A percentile compares a stretch with the other conserved stretches of the same genome.
Evolutionary conservation across 164 flowering plant genomes (phyloP).

Genomic region (Vitis cinerea): DNA sequence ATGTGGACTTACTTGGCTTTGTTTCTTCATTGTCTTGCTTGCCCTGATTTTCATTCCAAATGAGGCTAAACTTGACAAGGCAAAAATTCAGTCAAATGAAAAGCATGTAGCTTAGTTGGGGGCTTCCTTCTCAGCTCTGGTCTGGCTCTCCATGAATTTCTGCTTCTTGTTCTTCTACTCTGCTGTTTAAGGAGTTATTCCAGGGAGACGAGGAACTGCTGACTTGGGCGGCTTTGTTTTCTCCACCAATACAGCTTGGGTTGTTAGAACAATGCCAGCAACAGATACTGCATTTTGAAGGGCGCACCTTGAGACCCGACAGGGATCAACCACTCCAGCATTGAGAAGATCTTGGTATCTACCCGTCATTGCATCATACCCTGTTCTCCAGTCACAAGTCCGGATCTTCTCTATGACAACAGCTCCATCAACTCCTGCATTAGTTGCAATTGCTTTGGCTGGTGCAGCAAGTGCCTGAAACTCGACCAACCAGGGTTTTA

Average conservation of each 20-base stretch:
- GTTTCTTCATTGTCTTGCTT: too few species aligned
- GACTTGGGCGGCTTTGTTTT: slow-evolving; percentile 67
- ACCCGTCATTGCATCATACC: slow-evolving; percentile 84
- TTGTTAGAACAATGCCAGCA: slow-evolving; percentile 75
- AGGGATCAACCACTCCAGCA: slow-evolving; percentile 87
- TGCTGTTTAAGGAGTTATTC: slow-evolving; percentile 48
- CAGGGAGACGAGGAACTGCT: slow-evolving; percentile 67
- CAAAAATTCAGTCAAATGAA: too few species aligned
- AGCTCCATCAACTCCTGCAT: slow-evolving; percentile 91
- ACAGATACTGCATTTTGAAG: slow-evolving; percentile 86
- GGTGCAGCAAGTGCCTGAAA: slow-evolving; percentile 89
- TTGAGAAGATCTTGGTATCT: slow-evolving; percentile 67
- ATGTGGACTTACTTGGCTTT: too few species aligned
- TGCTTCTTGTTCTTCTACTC: background rate
- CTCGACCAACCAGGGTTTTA: too few species aligned
- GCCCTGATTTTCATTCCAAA: too few species aligned
- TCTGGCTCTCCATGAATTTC: background rate
- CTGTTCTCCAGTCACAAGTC: slow-evolving; percentile 53
- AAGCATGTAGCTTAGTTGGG: too few species aligned
- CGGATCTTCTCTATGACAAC: slow-evolving; percentile 61
- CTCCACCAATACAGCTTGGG: slow-evolving; percentile 81
- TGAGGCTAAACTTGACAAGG: too few species aligned
- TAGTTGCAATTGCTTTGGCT: slow-evolving; percentile 67
- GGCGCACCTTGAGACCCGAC: slow-evolving; percentile 75
- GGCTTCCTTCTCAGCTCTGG: background rate